Evolutionary conservation across 768 basidiomycete species (phyloP).

Genomic region (Boletus huronensis): DNA sequence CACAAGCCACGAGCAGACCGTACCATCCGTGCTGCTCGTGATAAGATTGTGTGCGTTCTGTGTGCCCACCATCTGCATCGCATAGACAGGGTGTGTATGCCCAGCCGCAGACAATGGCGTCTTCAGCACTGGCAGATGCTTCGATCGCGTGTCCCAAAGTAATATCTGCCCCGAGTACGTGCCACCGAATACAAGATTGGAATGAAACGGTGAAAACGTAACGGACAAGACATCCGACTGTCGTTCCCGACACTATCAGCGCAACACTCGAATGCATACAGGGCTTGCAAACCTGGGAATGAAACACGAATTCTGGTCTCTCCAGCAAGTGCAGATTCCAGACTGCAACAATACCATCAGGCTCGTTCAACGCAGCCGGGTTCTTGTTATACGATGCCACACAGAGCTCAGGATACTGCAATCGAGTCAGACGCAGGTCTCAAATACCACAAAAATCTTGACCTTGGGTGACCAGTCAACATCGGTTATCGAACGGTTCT

Average conservation of each 20-base stretch:
- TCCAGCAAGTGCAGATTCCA: conserved; percentile 97
- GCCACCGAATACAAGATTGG: conserved; percentile 94
- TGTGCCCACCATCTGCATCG: conserved; percentile 97
- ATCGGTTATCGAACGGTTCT: conserved; percentile 93
- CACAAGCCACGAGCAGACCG: conserved; percentile 95
- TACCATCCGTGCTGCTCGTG: conserved; percentile 94
- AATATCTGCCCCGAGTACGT: conserved; percentile 99
- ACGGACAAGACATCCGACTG: conserved; percentile 98
- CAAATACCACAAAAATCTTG: conserved; percentile 7
- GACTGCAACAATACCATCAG: conserved; percentile 93
- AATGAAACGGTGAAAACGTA: conserved; percentile 95
- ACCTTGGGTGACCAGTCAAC: conserved; percentile 99
- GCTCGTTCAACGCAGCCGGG: conserved; percentile 87
- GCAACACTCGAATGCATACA: background rate
- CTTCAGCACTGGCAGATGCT: conserved; percentile 93
- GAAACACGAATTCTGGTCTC: conserved; percentile 96
- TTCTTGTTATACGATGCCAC: conserved; percentile 99
- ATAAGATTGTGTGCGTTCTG: conserved; percentile 98
- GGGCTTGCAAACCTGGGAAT: conserved; percentile 75
- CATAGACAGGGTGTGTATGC: conserved; percentile 98
- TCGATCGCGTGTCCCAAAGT: conserved; percentile 96
- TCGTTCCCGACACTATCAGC: conserved; percentile 3
- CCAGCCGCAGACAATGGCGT: conserved; percentile 94
- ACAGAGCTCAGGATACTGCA: conserved; percentile 90
- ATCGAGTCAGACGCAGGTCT: background rate